A percentile compares a stretch with the other conserved stretches of the same genome.
Evolutionary conservation across 805 yeast genomes (phyloP).

Genomic region (Metschnikowia reukaufii): DNA sequence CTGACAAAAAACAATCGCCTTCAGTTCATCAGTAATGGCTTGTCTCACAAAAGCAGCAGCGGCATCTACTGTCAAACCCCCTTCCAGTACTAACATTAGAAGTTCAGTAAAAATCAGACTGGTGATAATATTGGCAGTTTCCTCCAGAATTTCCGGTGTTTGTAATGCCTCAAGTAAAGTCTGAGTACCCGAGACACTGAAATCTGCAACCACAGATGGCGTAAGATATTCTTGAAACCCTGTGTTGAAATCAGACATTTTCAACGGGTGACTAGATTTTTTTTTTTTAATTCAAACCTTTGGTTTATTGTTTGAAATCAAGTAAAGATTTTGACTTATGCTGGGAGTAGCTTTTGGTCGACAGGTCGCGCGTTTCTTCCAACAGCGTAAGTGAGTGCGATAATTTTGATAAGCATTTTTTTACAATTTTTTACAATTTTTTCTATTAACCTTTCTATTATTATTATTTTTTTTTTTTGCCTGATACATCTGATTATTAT

Average conservation of each 20-base stretch:
- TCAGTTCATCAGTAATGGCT: slow-evolving; percentile 31
- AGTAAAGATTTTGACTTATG: no score
- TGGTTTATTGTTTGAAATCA: neutral
- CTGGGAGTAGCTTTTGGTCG: no score
- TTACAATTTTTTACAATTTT: no score
- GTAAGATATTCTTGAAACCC: slow-evolving; percentile 25
- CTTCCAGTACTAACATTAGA: slow-evolving; percentile 28
- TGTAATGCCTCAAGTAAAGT: slow-evolving; percentile 32
- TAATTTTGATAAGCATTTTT: no score
- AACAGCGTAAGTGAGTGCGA: no score
- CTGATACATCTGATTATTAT: no score
- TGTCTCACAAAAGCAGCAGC: slow-evolving; percentile 26
- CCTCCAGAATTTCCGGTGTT: slow-evolving; percentile 23
- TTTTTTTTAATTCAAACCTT: neutral
- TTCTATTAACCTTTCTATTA: no score
- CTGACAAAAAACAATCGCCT: slow-evolving; percentile 38
- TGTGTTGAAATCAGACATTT: slow-evolving; percentile 2
- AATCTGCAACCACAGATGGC: slow-evolving; percentile 32
- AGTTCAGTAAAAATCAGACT: slow-evolving; percentile 36
- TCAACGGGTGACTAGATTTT: neutral
- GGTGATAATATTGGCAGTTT: slow-evolving; percentile 19
- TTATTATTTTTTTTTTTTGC: no score
- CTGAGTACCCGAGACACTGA: slow-evolving; percentile 33
- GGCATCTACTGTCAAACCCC: slow-evolving; percentile 15
- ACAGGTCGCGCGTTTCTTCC: neutral